Evolutionary conservation across 2,329 filamentous ascomycete genomes (phyloP).

Genomic region (Monosporascus ibericus): DNA sequence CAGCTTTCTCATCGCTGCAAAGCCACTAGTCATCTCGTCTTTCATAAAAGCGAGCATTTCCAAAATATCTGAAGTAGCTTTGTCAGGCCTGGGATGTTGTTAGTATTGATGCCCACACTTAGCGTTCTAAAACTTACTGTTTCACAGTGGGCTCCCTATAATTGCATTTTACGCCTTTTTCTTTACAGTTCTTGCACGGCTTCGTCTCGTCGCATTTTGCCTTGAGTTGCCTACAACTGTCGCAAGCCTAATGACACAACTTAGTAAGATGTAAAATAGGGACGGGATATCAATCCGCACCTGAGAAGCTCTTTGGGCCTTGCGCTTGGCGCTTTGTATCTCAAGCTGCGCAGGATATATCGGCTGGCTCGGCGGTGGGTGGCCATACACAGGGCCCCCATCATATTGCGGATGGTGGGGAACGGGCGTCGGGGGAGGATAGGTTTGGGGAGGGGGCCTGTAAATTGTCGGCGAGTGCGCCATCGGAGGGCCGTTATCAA

Average conservation of each 20-base stretch:
- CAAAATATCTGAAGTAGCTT: slow-evolving; percentile 53
- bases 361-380: slow-evolving; percentile 28
- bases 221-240: slow-evolving; percentile 80
- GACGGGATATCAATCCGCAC: slow-evolving; percentile 29
- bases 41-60: slow-evolving; percentile 40
- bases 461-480: slow-evolving; percentile 35
- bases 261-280: slow-evolving; percentile 16
- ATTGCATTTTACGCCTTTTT: slow-evolving; percentile 76
- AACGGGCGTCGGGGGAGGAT: slow-evolving; percentile 22
- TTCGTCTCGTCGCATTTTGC: slow-evolving; percentile 87
- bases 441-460: slow-evolving; percentile 19
- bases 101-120: slow-evolving; percentile 3
- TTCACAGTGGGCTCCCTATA: slow-evolving; percentile 89
- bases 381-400: slow-evolving; percentile 32
- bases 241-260: slow-evolving; percentile 63
- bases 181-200: slow-evolving; percentile 80
- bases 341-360: slow-evolving; percentile 19
- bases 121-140: slow-evolving; percentile 56
- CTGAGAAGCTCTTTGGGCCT: slow-evolving; percentile 61
- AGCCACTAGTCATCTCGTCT: slow-evolving; percentile 31
- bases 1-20: slow-evolving; percentile 25
- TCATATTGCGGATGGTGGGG: slow-evolving; percentile 25
- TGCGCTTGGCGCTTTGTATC: slow-evolving; percentile 48
- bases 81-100: slow-evolving; percentile 43
- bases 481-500: slow-evolving; percentile 41